Conservation (phyloP, 2,329 filamentous ascomycete genomes). For the Hypocreales sp. region DNA sequence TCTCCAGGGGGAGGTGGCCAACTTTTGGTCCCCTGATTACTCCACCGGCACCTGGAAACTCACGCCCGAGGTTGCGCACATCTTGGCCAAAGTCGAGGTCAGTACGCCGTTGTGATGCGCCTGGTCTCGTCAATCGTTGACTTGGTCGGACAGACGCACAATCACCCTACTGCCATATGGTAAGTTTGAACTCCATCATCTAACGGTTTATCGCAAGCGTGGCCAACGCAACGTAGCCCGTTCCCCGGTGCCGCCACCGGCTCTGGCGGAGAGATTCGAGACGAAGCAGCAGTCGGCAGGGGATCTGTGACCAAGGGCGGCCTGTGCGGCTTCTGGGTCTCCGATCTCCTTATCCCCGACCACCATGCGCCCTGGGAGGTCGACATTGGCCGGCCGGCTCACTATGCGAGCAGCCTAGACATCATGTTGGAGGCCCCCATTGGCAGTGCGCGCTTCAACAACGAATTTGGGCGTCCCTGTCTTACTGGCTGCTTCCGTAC, state of each 20-base stretch:
- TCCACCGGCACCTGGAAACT: conserved; percentile 77
- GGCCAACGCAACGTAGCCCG: conserved; percentile 28
- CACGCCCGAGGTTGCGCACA: conserved; percentile 73
- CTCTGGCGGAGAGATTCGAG: conserved; percentile 87
- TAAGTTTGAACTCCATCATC: no score
- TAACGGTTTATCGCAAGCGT: background rate
- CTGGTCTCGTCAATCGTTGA: no score
- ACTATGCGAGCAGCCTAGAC: conserved; percentile 86
- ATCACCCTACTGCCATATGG: conserved; percentile 91
- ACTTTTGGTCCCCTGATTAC: conserved; percentile 74
- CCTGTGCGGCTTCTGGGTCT: conserved; percentile 85
- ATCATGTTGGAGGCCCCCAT: conserved; percentile 98
- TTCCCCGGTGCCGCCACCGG: conserved; percentile 89
- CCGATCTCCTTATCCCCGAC: conserved; percentile 79
- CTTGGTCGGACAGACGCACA: conserved; percentile 50
- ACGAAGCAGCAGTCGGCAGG: conserved; percentile 85
- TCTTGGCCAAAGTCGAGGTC: conserved; percentile 75
- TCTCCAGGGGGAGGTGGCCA: conserved; percentile 22
- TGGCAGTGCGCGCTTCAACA: conserved; percentile 90
- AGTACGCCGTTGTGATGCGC: no score
- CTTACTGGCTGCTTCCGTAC: conserved; percentile 87
- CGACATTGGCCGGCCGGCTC: conserved; percentile 74
- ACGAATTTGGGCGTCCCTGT: conserved; percentile 87
- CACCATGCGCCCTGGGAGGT: conserved; percentile 77
- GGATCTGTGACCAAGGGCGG: conserved; percentile 90